Evolutionary conservation across 2,329 filamentous ascomycete species (phyloP), one percentile per base, ranked within the genome.

Genomic region (Sporothrix dimorphospora): DNA sequence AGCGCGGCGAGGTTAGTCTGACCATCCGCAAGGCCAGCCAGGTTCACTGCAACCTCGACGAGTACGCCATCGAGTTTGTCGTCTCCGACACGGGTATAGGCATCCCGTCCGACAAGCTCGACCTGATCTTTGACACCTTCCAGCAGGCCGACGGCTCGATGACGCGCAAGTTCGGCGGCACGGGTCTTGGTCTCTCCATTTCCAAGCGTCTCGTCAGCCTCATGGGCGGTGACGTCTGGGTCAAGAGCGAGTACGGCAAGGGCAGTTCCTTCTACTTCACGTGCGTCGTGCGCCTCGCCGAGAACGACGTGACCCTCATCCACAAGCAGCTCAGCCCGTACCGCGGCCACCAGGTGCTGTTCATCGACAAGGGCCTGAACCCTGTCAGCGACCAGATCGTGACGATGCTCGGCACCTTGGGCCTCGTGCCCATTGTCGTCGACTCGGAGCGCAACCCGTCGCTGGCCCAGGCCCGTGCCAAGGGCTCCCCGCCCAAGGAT

Each of bases 41-140:
- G 65, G 87, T 90, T 65, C 86, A 89, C 55, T 75, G 72, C 72
- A 40, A 53, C 68, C 5, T 16, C 3, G 59, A 38, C 51, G 93
- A 98, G 81, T 97, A 97, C 77, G 92, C 94, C 38, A 95, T 98
- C 80, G 94, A 98, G 82, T 98, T 98, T 82, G 91, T 95, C 71
- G 96, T 99, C 45, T 92, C 93, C 24, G 96, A 98, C 80, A 98
- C 96, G 47, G 96, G 96, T 76, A 99, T 98, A 78, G 96, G 96
- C 78, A 98, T 98, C 77, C 93, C 95, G 78, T 89, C 92, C 75
- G 94, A 98, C 82, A 98, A 98, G 84, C 88, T 98, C 70, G 94
- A 97, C 79, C 86, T 98, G 76, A 98, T 99, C 79, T 98, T 99
- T 82, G 96, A 98, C 82, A 98, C 95, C 0, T 98, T 98, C 89